Base-by-base conservation (phyloP, 2,329 filamentous ascomycete genomes). In the Phoma sp. region DNA sequence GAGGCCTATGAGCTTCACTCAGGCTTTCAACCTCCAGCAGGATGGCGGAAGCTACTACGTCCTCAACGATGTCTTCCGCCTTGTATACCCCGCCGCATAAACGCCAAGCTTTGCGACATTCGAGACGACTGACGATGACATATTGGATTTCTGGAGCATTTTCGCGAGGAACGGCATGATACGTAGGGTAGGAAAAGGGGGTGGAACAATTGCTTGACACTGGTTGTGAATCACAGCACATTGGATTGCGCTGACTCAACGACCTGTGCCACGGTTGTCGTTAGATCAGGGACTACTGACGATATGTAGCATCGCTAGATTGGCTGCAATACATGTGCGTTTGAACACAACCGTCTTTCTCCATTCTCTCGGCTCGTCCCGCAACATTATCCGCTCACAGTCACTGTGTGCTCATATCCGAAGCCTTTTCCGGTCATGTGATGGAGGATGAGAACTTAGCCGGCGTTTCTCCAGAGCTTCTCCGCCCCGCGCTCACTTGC, bases 21-120 rank as follows among this genome's bases (percentile, higher is more conserved):
- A 98, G 80, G 80, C 85, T 51, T 98, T 98, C 85, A 90, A 96
- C 77, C 88, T 98, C 59, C 77, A 86, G 62, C 87, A 86, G 57
- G 90, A 93, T 51, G 89, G 92, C 49, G 64, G 69, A 43, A 88
- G 87, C 66, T 87, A 83, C 78, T 97, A 86, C 76, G 90, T 98
- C 74, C 88, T 88, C 81, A 97, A 98, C 83, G 93, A 98, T 77
- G 80, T 98, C 75, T 98, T 98, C 87, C 91, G 91, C 79, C 85
- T 98, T 59, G 85, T 96, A 66, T 93, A 90, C 78, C 75, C 78
- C 38, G 78, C 73, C 53, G 66, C 71, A 55, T 76, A 74, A 60
- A 52, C 42, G 26, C 33, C 37, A 33, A 45, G 32, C 26, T 34
- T 25, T 40, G 48, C 29, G 40, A 43, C 29, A 48, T 30, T 34